These are phyloP conservation scores for Chlamydomonas asymmetrica DNA, from an alignment of 139 green algal species.

Conservation along the genomic window DNA sequence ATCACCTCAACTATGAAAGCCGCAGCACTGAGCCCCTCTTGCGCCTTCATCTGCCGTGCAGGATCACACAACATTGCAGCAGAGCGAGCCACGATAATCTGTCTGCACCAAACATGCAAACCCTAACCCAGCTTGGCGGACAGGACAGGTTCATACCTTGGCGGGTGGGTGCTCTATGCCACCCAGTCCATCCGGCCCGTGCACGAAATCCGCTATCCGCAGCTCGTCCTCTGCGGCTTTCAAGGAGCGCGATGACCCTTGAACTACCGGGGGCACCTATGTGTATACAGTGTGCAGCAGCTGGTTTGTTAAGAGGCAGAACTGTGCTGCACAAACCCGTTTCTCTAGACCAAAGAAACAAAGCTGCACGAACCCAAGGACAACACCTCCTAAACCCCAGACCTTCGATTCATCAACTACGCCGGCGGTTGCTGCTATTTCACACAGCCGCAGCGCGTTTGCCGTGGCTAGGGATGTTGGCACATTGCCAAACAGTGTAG, in stretches of 20 bases:
- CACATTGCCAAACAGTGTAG: constrained; percentile 87
- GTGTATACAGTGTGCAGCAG: too few relatives aligned
- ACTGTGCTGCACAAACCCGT: too few relatives aligned
- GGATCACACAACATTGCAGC: neutral
- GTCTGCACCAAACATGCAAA: neutral
- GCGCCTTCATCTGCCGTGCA: constrained; percentile 1
- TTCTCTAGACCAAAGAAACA: too few relatives aligned
- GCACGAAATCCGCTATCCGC: constrained; percentile 88
- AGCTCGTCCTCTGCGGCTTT: constrained; percentile 57
- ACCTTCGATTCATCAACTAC: constrained; percentile 1
- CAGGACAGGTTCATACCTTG: constrained; percentile 22
- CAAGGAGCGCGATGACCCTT: constrained; percentile 51
- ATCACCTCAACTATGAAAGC: constrained; percentile 76
- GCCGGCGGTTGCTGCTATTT: constrained; percentile 42
- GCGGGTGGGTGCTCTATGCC: constrained; percentile 58
- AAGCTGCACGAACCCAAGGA: too few relatives aligned
- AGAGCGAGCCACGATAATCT: too few relatives aligned
- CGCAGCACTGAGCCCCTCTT: constrained; percentile 47
- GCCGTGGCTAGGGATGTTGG: constrained; percentile 67
- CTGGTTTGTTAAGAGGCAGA: too few relatives aligned
- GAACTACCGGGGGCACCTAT: too few relatives aligned
- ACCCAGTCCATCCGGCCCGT: constrained; percentile 87
- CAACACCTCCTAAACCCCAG: neutral
- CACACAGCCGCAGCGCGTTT: constrained; percentile 74
- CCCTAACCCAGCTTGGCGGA: neutral